These are phyloP conservation scores for Ogataea trehalophila DNA, from an alignment of 805 yeast species.

Conservation along the genomic window DNA sequence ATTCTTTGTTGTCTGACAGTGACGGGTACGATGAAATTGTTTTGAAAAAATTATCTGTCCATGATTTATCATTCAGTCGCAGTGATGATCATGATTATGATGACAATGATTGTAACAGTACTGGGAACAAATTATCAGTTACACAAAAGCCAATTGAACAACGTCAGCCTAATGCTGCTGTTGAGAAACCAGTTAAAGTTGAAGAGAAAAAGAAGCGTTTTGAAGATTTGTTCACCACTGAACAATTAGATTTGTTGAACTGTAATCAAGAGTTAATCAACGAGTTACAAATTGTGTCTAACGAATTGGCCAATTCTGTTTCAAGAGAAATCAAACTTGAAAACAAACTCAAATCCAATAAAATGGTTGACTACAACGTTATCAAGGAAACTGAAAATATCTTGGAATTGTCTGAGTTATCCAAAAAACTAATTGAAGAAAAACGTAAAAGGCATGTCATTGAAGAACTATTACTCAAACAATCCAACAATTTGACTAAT, in stretches of 20 bases:
- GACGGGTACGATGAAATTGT: too few species aligned
- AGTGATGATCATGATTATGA: not conserved
- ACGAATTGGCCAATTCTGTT: slow-evolving; percentile 69
- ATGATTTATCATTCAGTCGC: too few species aligned
- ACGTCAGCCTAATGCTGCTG: not conserved
- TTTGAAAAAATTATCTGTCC: too few species aligned
- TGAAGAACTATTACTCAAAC: slow-evolving; percentile 60
- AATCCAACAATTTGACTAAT: slow-evolving; percentile 29
- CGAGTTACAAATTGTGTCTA: slow-evolving; percentile 64
- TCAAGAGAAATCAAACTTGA: slow-evolving; percentile 64
- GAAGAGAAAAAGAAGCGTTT: not conserved
- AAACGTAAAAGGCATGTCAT: slow-evolving; percentile 61
- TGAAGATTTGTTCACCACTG: slow-evolving; percentile 39
- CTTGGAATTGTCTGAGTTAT: slow-evolving; percentile 44
- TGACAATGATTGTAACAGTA: not conserved
- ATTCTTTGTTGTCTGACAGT: too few species aligned
- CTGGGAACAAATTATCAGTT: not conserved
- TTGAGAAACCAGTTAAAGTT: not conserved
- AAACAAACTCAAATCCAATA: slow-evolving; percentile 27
- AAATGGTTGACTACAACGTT: slow-evolving; percentile 14
- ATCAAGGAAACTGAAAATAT: slow-evolving; percentile 34
- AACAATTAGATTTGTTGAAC: slow-evolving; percentile 57
- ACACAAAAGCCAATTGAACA: not conserved
- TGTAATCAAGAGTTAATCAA: slow-evolving; percentile 54
- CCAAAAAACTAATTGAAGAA: slow-evolving; percentile 57